Percentiles rank a stretch among this genome's conserved stretches.
phyloP scores from a whole-genome alignment of 2,329 filamentous ascomycete species.

The Hawksworthiomyces lignivorus region DNA sequence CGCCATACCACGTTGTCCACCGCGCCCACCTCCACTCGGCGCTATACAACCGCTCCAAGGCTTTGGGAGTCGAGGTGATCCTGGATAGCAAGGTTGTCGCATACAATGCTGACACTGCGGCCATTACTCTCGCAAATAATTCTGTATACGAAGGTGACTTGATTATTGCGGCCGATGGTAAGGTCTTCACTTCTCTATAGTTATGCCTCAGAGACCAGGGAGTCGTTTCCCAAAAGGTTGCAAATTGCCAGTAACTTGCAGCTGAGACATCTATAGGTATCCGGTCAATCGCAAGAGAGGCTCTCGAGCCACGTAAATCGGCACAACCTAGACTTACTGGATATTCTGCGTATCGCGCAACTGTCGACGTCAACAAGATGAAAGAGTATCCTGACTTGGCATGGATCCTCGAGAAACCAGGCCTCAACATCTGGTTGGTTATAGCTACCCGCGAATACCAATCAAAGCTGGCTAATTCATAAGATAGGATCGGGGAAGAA shows the following conservation, averaged over 20 bases:
- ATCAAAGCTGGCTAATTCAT: too few species aligned
- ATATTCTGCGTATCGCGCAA: slow-evolving; percentile 34
- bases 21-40: slow-evolving; percentile 25
- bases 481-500: slow-evolving; percentile 34
- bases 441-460: background rate
- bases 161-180: slow-evolving; percentile 28
- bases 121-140: background rate
- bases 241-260: too few species aligned
- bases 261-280: too few species aligned
- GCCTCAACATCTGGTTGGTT: slow-evolving; percentile 30
- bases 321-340: slow-evolving; percentile 22
- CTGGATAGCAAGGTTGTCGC: slow-evolving; percentile 16
- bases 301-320: slow-evolving; percentile 10
- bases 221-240: too few species aligned
- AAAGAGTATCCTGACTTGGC: slow-evolving; percentile 25
- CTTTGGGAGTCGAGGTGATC: slow-evolving; percentile 19
- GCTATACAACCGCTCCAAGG: slow-evolving; percentile 19
- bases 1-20: slow-evolving; percentile 25
- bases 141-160: slow-evolving; percentile 21
- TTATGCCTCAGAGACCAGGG: too few species aligned
- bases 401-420: slow-evolving; percentile 31
- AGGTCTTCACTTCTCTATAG: too few species aligned
- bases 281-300: slow-evolving; percentile 22
- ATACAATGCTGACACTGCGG: slow-evolving; percentile 13
- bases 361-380: slow-evolving; percentile 30